Evolutionary conservation across 2,329 filamentous ascomycete genomes (phyloP).

Genomic region (Alternaria sp.): DNA sequence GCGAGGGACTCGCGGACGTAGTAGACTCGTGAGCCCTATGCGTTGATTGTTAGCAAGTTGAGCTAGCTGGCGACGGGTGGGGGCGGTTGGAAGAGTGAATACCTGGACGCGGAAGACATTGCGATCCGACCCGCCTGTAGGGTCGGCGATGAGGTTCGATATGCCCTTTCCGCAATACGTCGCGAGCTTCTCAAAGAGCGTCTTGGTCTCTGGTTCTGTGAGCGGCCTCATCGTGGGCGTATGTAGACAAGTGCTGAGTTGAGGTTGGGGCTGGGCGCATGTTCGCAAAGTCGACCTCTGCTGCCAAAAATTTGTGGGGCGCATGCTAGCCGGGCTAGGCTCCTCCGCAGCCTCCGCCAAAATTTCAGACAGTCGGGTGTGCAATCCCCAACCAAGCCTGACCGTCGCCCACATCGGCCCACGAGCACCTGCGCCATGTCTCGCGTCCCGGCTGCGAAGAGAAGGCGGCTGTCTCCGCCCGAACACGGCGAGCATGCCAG

Average conservation of each 20-base stretch:
- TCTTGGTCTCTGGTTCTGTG: slow-evolving; percentile 78
- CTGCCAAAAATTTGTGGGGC: slow-evolving; percentile 20
- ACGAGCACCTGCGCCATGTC: slow-evolving; percentile 33
- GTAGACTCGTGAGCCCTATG: slow-evolving; percentile 81
- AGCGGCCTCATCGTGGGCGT: slow-evolving; percentile 70
- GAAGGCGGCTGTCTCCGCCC: slow-evolving; percentile 47
- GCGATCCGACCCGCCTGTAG: slow-evolving; percentile 41
- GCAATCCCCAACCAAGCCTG: not conserved
- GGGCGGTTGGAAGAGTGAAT: slow-evolving; percentile 29
- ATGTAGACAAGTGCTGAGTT: slow-evolving; percentile 2
- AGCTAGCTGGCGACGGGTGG: not conserved
- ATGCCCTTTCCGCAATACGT: slow-evolving; percentile 89
- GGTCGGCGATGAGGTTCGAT: slow-evolving; percentile 69
- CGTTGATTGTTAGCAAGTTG: slow-evolving; percentile 35
- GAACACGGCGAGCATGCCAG: slow-evolving; percentile 28
- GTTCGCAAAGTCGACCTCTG: slow-evolving; percentile 17
- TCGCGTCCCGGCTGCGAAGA: slow-evolving; percentile 44
- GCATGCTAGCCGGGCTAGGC: slow-evolving; percentile 12
- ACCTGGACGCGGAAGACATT: slow-evolving; percentile 57
- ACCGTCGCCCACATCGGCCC: not conserved
- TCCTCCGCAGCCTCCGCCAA: slow-evolving; percentile 29
- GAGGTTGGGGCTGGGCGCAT: slow-evolving; percentile 20
- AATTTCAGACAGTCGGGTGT: slow-evolving; percentile 24
- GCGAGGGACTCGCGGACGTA: slow-evolving; percentile 89
- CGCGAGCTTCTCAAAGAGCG: slow-evolving; percentile 89